Evolutionary conservation across 257 asterid genomes (phyloP).

Genomic region (Haberlea rhodopensis): DNA sequence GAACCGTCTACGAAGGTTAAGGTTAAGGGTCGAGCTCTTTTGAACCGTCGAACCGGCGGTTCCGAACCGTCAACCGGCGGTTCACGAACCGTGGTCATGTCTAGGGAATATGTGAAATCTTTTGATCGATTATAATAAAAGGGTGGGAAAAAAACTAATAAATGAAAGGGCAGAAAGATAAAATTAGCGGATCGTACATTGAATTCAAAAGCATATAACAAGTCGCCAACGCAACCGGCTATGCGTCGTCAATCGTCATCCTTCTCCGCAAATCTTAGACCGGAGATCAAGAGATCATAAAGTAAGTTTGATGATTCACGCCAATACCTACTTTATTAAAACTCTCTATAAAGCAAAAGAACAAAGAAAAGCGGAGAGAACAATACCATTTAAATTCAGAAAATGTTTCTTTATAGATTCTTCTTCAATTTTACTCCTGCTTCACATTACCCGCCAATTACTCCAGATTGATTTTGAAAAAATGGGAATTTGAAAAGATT

Average conservation of each 20-base stretch:
- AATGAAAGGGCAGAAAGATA: constrained; percentile 17
- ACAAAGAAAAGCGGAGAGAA: constrained; percentile 29
- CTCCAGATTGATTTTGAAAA: constrained; percentile 17
- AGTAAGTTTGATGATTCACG: constrained; percentile 41
- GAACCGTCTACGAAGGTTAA: too few species aligned
- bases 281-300: constrained; percentile 26
- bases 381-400: constrained; percentile 24
- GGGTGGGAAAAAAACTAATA: too few species aligned
- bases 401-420: constrained; percentile 42
- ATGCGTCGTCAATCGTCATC: constrained; percentile 28
- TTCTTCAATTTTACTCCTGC: constrained; percentile 30
- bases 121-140: too few species aligned
- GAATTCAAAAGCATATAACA: constrained; percentile 30
- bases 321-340: constrained; percentile 41
- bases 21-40: too few species aligned
- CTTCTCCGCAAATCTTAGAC: constrained; percentile 25
- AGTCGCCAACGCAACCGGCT: constrained; percentile 26
- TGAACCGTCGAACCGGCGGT: too few species aligned
- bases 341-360: constrained; percentile 40
- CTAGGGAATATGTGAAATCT: too few species aligned
- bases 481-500: constrained; percentile 12
- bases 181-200: constrained; percentile 18
- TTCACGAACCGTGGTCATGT: too few species aligned
- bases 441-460: constrained; percentile 32
- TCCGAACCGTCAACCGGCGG: too few species aligned